Percentiles rank a stretch among this genome's conserved stretches.
Evolutionary conservation across 352 stramenopile genomes (phyloP).

Genomic region (Globisporangium ultimum): DNA sequence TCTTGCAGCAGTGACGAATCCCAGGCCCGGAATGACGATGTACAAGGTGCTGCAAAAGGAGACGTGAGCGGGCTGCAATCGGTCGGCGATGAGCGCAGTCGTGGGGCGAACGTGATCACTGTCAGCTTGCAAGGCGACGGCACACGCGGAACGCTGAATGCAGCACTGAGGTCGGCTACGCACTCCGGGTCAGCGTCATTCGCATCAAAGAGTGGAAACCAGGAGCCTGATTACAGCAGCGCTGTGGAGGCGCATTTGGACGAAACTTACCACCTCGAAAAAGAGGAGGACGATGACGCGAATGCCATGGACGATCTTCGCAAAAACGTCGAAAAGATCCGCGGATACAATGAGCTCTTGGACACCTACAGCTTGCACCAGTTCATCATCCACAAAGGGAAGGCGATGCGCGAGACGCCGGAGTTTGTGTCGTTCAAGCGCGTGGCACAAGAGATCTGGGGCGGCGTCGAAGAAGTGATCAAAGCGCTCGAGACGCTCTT

Average conservation of each 20-base stretch:
- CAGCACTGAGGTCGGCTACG: slow-evolving; percentile 12
- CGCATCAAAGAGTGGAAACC: slow-evolving; percentile 18
- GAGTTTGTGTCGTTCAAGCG: slow-evolving; percentile 86
- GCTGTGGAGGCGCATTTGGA: slow-evolving; percentile 15
- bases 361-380: slow-evolving; percentile 83
- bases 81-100: neutral
- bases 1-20: slow-evolving; percentile 3
- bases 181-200: neutral
- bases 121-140: slow-evolving; percentile 24
- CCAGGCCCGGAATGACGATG: neutral
- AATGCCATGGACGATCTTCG: slow-evolving; percentile 66
- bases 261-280: slow-evolving; percentile 10
- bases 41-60: slow-evolving; percentile 14
- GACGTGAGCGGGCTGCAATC: slow-evolving; percentile 7
- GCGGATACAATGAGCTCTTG: slow-evolving; percentile 76
- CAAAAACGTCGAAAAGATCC: slow-evolving; percentile 74
- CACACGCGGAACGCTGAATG: slow-evolving; percentile 7
- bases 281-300: slow-evolving; percentile 21
- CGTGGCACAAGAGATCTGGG: slow-evolving; percentile 81
- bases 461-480: slow-evolving; percentile 71
- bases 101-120: slow-evolving; percentile 21
- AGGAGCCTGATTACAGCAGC: slow-evolving; percentile 17
- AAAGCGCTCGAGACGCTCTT: slow-evolving; percentile 70
- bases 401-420: slow-evolving; percentile 72
- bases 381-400: slow-evolving; percentile 88